A percentile compares a stretch with the other conserved stretches of the same genome.
phyloP scores from a whole-genome alignment of 129 eudicot species.

The Chrysanthemum lavandulifolium region DNA sequence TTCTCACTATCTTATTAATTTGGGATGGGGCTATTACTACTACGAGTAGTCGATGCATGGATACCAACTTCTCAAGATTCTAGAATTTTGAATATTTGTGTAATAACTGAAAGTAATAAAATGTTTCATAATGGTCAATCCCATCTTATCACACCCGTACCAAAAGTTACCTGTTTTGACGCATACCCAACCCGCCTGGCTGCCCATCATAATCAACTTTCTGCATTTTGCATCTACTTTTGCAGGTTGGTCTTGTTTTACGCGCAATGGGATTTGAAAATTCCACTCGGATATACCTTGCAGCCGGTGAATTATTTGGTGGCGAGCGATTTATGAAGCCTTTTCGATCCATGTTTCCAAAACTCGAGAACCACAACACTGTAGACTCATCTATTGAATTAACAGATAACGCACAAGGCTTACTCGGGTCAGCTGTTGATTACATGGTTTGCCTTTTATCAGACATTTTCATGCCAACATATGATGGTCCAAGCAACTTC shows the following conservation, averaged over 20 bases:
- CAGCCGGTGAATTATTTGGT: constrained; percentile 92
- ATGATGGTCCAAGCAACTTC: constrained; percentile 97
- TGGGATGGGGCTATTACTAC: background rate
- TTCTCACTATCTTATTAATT: no score
- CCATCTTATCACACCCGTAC: background rate
- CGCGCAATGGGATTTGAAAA: constrained; percentile 88
- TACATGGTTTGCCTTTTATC: constrained; percentile 97
- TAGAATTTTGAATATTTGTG: background rate
- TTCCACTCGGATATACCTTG: constrained; percentile 86
- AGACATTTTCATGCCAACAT: constrained; percentile 96
- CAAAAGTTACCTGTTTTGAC: background rate
- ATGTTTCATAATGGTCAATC: background rate
- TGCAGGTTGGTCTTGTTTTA: constrained; percentile 82
- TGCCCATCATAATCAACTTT: background rate
- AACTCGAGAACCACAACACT: constrained; percentile 74
- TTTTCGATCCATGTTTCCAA: constrained; percentile 75
- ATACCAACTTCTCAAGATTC: background rate
- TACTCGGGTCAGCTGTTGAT: constrained; percentile 94
- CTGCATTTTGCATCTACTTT: constrained; percentile 22
- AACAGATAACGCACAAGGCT: constrained; percentile 62
- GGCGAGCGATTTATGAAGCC: constrained; percentile 95
- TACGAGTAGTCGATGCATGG: background rate
- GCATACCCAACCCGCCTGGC: background rate
- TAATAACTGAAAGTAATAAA: background rate
- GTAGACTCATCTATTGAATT: constrained; percentile 76